These are phyloP conservation scores for Conticribra weissflogii DNA, from an alignment of 108 stramenopile species.

Conservation along the genomic window DNA sequence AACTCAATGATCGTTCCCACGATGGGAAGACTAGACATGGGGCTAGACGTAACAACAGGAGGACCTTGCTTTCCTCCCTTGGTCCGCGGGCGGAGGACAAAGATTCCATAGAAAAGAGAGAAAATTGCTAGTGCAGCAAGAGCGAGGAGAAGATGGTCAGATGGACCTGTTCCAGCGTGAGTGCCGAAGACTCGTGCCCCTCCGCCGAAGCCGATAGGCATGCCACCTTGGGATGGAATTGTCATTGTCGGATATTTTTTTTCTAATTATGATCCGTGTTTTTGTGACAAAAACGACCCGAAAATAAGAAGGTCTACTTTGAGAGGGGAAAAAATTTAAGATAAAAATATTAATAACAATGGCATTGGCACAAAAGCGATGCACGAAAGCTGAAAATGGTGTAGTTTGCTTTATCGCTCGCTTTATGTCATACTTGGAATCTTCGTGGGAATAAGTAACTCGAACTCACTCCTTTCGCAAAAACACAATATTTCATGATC, in stretches of 20 bases:
- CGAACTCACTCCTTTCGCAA: no score
- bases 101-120: conserved; percentile 29
- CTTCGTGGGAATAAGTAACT: no score
- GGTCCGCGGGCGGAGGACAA: conserved; percentile 48
- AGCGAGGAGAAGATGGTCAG: conserved; percentile 25
- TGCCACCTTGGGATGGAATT: not conserved
- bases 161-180: conserved; percentile 14
- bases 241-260: conserved; percentile 10
- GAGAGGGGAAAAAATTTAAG: no score
- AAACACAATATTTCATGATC: no score
- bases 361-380: no score
- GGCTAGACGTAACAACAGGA: conserved; percentile 67
- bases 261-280: not conserved
- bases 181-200: no score
- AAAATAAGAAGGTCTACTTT: no score
- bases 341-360: no score
- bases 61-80: conserved; percentile 61
- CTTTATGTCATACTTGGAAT: no score
- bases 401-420: no score
- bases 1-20: conserved; percentile 89
- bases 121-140: conserved; percentile 17
- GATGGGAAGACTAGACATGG: conserved; percentile 68
- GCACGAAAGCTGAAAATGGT: no score
- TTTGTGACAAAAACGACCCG: no score
- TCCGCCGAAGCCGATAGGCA: conserved; percentile 12